Evolutionary conservation across 2,329 filamentous ascomycete genomes (phyloP).

Genomic region (Fusarium siculi): DNA sequence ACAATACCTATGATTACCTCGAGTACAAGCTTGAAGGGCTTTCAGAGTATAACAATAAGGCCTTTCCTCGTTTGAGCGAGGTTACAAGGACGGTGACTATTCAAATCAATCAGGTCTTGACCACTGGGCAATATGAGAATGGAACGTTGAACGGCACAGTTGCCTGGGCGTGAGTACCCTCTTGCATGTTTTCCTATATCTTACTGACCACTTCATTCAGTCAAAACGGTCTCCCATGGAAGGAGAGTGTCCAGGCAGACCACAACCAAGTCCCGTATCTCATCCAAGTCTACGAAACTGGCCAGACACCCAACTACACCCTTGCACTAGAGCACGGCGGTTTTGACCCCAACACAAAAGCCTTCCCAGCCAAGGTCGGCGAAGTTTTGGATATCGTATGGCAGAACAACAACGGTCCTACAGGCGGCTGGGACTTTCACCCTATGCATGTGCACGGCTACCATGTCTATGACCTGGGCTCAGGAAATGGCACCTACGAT

Average conservation of each 20-base stretch:
- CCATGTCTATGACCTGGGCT: slow-evolving; percentile 20
- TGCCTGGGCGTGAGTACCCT: slow-evolving; percentile 16
- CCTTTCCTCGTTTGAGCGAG: slow-evolving; percentile 54
- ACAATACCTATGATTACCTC: slow-evolving; percentile 52
- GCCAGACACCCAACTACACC: slow-evolving; percentile 58
- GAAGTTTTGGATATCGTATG: slow-evolving; percentile 67
- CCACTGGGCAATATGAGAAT: slow-evolving; percentile 43
- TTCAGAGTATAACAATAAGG: neutral
- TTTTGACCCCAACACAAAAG: slow-evolving; percentile 62
- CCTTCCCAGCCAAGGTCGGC: slow-evolving; percentile 64
- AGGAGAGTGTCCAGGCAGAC: slow-evolving; percentile 25
- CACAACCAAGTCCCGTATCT: slow-evolving; percentile 29
- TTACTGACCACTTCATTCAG: neutral
- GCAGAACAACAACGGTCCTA: slow-evolving; percentile 51
- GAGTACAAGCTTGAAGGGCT: slow-evolving; percentile 52
- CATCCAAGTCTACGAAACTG: slow-evolving; percentile 25
- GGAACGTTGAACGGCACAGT: slow-evolving; percentile 29
- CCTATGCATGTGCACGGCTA: slow-evolving; percentile 27
- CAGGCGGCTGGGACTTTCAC: slow-evolving; percentile 44
- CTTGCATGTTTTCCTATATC: accelerated
- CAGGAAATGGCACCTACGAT: slow-evolving; percentile 25
- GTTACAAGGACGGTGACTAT: slow-evolving; percentile 63
- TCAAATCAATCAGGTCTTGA: slow-evolving; percentile 54
- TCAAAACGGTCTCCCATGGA: slow-evolving; percentile 25
- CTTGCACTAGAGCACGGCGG: slow-evolving; percentile 61